These are phyloP conservation scores for Cymbopogon flexuosus DNA, from an alignment of 202 grass and related monocot genomes.

Conservation along the genomic window DNA sequence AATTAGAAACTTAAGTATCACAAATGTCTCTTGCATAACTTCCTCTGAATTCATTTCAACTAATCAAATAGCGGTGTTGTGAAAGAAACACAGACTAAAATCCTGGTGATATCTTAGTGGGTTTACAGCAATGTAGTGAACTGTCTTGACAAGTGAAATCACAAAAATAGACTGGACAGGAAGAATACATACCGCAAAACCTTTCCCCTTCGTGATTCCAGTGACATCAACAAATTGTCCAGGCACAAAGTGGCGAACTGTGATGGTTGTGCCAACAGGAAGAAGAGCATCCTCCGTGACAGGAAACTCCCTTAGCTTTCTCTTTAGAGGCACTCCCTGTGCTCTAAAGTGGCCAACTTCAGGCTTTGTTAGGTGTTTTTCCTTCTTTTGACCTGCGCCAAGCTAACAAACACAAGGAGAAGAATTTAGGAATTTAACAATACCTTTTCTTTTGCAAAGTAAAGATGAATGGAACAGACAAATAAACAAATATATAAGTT, in stretches of 20 bases:
- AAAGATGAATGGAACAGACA: slow-evolving; percentile 2
- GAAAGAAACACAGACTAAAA: background rate
- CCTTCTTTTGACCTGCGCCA: slow-evolving; percentile 96
- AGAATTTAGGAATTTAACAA: slow-evolving; percentile 13
- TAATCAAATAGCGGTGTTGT: background rate
- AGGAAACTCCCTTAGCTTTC: slow-evolving; percentile 90
- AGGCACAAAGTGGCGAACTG: slow-evolving; percentile 92
- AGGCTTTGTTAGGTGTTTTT: slow-evolving; percentile 90
- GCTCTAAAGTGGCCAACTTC: slow-evolving; percentile 92
- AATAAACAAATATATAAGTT: background rate
- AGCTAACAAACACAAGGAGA: slow-evolving; percentile 55
- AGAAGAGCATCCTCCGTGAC: slow-evolving; percentile 93
- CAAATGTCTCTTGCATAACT: slow-evolving; percentile 7
- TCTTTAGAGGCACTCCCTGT: slow-evolving; percentile 77
- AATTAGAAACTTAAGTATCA: background rate
- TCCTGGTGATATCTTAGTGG: background rate
- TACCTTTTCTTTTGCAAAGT: background rate
- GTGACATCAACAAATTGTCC: slow-evolving; percentile 91
- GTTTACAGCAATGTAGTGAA: background rate
- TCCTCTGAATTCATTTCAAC: background rate
- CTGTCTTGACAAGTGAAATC: slow-evolving; percentile 13
- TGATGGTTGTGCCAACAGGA: slow-evolving; percentile 80
- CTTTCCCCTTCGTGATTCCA: slow-evolving; percentile 89
- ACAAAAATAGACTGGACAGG: background rate
- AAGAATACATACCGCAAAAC: slow-evolving; percentile 68